Conservation (phyloP, 169 alveolate species). For the Neospora caninum region DNA sequence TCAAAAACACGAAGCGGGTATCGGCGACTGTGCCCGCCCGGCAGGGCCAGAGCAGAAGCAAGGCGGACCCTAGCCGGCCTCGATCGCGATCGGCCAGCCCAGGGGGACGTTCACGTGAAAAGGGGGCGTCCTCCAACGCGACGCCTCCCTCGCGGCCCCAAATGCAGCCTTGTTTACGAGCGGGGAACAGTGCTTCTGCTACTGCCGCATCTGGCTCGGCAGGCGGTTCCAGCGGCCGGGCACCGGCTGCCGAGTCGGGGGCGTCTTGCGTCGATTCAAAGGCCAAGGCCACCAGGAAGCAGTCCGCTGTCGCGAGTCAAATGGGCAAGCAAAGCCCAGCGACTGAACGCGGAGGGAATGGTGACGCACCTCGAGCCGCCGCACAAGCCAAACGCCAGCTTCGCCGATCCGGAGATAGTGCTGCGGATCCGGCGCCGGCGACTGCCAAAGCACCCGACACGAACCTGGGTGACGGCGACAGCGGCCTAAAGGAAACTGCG, state of each 20-base stretch:
- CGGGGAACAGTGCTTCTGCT: not conserved
- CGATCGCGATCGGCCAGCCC: constrained; percentile 16
- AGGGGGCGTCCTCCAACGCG: not conserved
- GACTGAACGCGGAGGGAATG: not conserved
- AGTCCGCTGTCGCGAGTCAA: not conserved
- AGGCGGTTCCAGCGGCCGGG: not conserved
- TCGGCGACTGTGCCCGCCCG: not conserved
- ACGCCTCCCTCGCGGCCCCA: not conserved
- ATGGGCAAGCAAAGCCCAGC: not conserved
- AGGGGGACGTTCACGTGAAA: not conserved
- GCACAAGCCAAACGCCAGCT: not conserved
- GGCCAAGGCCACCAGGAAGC: not conserved
- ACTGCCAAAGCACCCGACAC: not conserved
- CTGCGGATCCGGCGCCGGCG: not conserved
- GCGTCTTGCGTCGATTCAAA: not conserved
- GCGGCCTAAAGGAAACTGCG: not conserved
- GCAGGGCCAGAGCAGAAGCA: not conserved
- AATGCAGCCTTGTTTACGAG: constrained; percentile 22
- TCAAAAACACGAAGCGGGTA: not conserved
- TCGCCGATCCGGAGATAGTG: not conserved
- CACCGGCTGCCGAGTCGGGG: no score
- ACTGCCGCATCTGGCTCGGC: not conserved
- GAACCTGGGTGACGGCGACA: not conserved
- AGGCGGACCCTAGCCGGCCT: not conserved
- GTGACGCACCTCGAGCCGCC: not conserved